These are phyloP conservation scores for Berberis thunbergii DNA, from an alignment of 164 flowering plant genomes.

Conservation along the genomic window DNA sequence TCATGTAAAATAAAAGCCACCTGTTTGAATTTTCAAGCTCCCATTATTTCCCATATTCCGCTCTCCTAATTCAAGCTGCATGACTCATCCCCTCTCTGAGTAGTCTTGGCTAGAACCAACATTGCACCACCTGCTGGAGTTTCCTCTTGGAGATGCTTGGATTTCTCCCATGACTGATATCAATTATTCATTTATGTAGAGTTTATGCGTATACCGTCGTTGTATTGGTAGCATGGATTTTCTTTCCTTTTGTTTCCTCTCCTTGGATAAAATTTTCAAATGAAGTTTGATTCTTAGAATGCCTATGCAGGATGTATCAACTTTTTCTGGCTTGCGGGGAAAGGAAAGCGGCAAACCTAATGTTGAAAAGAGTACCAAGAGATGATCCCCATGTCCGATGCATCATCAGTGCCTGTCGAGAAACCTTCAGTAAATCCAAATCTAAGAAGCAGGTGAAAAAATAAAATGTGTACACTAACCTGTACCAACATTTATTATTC, in stretches of 20 bases:
- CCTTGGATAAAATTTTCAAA: neutral
- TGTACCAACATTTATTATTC: too few species aligned
- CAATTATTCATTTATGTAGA: too few species aligned
- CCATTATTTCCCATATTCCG: too few species aligned
- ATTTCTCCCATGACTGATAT: too few species aligned
- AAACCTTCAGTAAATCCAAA: slow-evolving; percentile 13
- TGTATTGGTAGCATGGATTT: neutral
- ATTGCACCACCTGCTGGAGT: too few species aligned
- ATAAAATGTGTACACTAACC: neutral
- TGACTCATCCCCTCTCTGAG: neutral
- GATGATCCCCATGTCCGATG: slow-evolving; percentile 62
- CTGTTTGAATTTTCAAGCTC: too few species aligned
- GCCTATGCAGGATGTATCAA: slow-evolving; percentile 72
- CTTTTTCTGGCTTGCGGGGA: slow-evolving; percentile 61
- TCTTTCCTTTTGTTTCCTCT: neutral
- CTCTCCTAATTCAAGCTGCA: neutral
- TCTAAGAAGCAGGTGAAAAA: slow-evolving; percentile 17
- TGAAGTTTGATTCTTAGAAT: slow-evolving; percentile 3
- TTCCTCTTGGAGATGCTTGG: too few species aligned
- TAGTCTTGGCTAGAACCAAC: too few species aligned
- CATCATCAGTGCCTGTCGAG: slow-evolving; percentile 37
- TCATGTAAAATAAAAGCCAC: neutral
- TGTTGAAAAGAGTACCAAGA: slow-evolving; percentile 36
- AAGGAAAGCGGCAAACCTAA: slow-evolving; percentile 26
- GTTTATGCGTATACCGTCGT: too few species aligned